phyloP scores from a whole-genome alignment of 176 grass and related monocot species.

The Coix lacrymajobi region DNA sequence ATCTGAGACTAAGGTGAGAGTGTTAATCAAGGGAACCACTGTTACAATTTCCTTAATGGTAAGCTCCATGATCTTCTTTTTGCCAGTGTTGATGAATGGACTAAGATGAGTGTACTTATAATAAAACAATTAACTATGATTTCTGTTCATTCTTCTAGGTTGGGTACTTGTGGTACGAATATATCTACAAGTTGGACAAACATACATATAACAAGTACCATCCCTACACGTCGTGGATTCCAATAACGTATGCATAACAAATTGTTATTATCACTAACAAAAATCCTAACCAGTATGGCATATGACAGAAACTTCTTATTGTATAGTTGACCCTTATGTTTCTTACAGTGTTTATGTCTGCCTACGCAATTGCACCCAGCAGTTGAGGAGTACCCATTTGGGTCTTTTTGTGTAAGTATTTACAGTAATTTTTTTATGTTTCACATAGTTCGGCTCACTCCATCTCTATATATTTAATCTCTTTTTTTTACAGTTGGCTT shows the following conservation, averaged over 20 bases:
- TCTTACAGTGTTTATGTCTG: slow-evolving; percentile 75
- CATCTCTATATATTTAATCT: neutral
- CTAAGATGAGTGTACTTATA: neutral
- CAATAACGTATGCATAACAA: slow-evolving; percentile 67
- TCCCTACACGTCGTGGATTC: slow-evolving; percentile 99
- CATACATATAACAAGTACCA: slow-evolving; percentile 92
- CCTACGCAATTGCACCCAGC: slow-evolving; percentile 79
- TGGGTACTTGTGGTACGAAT: slow-evolving; percentile 46
- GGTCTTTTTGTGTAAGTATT: slow-evolving; percentile 74
- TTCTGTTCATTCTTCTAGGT: neutral
- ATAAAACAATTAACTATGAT: neutral
- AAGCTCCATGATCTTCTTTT: neutral
- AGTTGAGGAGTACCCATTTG: slow-evolving; percentile 62
- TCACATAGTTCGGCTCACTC: neutral
- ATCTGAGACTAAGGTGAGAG: slow-evolving; percentile 28
- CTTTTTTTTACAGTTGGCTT: slow-evolving; percentile 63
- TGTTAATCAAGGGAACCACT: slow-evolving; percentile 36
- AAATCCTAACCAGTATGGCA: neutral
- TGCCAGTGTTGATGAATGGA: too few species aligned
- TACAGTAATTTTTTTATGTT: neutral
- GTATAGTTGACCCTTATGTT: slow-evolving; percentile 10
- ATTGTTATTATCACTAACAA: neutral
- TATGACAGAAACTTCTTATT: neutral
- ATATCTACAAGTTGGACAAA: slow-evolving; percentile 94
- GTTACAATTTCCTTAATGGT: slow-evolving; percentile 38